Base-by-base conservation (phyloP, 2,329 filamentous ascomycete species). In the Penicillium griseofulvum region DNA sequence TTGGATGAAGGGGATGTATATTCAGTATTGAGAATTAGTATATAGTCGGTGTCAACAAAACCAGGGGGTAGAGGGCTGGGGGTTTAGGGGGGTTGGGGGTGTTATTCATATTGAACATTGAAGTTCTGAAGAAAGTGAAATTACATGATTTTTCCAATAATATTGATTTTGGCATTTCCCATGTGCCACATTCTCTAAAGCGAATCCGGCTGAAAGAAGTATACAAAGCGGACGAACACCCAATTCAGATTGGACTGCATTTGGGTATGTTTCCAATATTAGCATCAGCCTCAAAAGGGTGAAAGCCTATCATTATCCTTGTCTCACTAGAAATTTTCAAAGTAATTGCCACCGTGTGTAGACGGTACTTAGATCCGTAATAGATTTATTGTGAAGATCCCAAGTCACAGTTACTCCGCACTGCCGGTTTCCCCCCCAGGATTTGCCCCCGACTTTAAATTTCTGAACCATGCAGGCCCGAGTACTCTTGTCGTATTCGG, bases 371-470 rank as follows among this genome's bases (percentile, higher is more conserved):
- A 1, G 7, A 44, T 31, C n/a, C n/a, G 29, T 36, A 39, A 26
- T 22, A 16, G 19, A 11, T 37, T 28, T 28, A n/a, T 7, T 16
- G 16, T 36, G 43, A 22, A 33, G 19, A 52, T 44, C 45, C 45
- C n/a, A 55, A 26, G 63, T 65, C 43, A 63, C 43, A 36, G 29
- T 53, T 61, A 65, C 61, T 64, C 50, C 56, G 48, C 54, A 59
- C 17, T 48, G 41, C 43, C 49, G 33, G 39, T 48, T 44, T 34
- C 5, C 31, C 37, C 58, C 61, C 59, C 57, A 58, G 53, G 46
- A 54, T 59, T 63, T 56, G 61, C 61, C 58, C 58, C 57, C 54
- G 31, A 6, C 39, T 41, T 42, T 49, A 42, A 55, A 58, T 46
- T 37, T 49, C 36, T 47, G 38, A 52, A 45, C 37, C 33, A 14